Evolutionary conservation across 495 filamentous ascomycete genomes (phyloP), one percentile per base, ranked within the genome.

Genomic region (Neurospora sp.): DNA sequence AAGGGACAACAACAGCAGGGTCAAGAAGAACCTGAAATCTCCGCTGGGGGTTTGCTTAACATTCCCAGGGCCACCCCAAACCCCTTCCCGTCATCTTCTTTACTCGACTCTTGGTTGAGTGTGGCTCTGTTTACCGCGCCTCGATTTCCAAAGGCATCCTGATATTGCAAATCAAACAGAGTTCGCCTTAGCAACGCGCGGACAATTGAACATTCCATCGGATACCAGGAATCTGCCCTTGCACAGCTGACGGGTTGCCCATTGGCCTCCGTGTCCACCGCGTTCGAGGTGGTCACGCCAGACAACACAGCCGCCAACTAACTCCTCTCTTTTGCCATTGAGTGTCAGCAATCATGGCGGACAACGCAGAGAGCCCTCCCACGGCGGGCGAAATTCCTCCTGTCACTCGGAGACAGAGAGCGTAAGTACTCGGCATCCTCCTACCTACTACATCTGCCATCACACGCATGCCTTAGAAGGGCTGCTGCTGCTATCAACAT

Each of bases 391-490:
- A 71, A n/a, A 17, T 38, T 8, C 17, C 70, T 4, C 70, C 70
- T 71, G 42, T 59, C 1, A 68, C 27, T 7, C 2, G 70, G 31
- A 38, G 70, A 38, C 27, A 45, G 35, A 45, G 70, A 69, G 70
- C 79, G 79, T 81, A 76, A 45, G 79, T 77, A 59, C 59, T 53
- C 42, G 39, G 9, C 20, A 1, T 22, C 70, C 8, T 39, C 69
- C 4, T 17, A 27, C 35, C 41, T 39, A 16, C 70, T 17, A 65
- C 53, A 65, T 35, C 6, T 37, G 14, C 53, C 31, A 65, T 71
- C 8, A 68, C 22, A 20, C 44, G 42, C 69, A 17, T 71, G 65
- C 70, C 48, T 20, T 20, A 14, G 37, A 69, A 27, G 40, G 37
- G 39, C 73, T 37, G 61, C 69, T 42, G 37, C n/a, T 72, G 71